Conservation (phyloP, 129 eudicot species). For the Deinandra increscens region DNA sequence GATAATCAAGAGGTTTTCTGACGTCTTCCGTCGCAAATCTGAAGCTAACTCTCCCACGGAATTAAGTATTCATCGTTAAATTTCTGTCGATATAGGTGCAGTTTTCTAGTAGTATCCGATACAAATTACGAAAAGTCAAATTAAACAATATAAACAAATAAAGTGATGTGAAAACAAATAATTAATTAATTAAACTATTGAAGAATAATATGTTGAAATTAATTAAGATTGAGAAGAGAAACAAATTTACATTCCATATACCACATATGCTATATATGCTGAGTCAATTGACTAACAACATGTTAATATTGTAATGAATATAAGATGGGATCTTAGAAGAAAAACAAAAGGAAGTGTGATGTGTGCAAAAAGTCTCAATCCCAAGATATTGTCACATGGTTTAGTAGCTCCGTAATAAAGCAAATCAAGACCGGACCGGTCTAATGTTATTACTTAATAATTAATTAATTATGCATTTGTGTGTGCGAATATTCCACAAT, state of each 20-base stretch:
- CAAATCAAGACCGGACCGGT: constrained; percentile 31
- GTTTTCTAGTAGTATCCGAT: background rate
- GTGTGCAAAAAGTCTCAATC: constrained; percentile 30
- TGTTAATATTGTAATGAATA: constrained; percentile 23
- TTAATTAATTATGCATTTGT: too few species aligned
- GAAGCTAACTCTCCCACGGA: too few species aligned
- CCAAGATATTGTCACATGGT: constrained; percentile 40
- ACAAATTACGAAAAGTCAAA: constrained; percentile 7
- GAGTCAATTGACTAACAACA: constrained; percentile 10
- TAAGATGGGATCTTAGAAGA: constrained; percentile 41
- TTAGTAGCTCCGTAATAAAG: constrained; percentile 33
- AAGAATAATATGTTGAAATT: background rate
- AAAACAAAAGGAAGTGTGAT: constrained; percentile 31
- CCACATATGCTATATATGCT: too few species aligned
- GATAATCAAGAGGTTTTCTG: too few species aligned
- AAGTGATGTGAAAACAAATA: background rate
- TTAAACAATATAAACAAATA: background rate
- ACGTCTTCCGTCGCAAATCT: too few species aligned
- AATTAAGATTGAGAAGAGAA: constrained; percentile 10
- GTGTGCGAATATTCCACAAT: constrained; percentile 38
- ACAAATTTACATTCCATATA: constrained; percentile 25
- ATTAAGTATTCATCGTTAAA: too few species aligned
- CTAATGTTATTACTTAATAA: constrained; percentile 27
- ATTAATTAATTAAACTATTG: background rate
- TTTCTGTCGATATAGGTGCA: too few species aligned